A percentile compares a stretch with the other conserved stretches of the same genome.
Conservation (phyloP, 352 stramenopile genomes). For the Globisporangium orthogonon region DNA sequence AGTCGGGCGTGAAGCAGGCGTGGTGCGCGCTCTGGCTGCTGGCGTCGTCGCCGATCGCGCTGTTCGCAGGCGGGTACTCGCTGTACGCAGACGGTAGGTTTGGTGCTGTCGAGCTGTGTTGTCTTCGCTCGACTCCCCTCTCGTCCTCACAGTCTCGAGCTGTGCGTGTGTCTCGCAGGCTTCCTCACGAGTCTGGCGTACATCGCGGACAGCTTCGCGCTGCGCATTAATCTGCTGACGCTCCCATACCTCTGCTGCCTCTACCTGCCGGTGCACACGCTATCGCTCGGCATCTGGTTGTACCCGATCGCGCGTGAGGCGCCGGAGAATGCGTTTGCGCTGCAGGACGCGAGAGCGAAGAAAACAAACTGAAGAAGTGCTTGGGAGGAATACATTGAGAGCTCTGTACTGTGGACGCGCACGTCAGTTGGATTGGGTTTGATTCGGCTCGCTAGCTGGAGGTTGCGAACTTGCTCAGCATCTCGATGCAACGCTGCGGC, state of each 20-base stretch:
- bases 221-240: slow-evolving; percentile 45
- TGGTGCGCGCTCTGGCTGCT: slow-evolving; percentile 40
- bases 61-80: slow-evolving; percentile 22
- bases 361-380: slow-evolving; percentile 13
- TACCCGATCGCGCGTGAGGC: slow-evolving; percentile 13
- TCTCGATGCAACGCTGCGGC: slow-evolving; percentile 26
- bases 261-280: slow-evolving; percentile 62
- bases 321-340: background rate
- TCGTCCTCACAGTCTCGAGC: background rate
- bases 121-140: background rate
- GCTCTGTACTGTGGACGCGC: background rate
- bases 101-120: background rate
- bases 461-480: slow-evolving; percentile 38
- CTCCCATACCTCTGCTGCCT: slow-evolving; percentile 64
- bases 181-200: slow-evolving; percentile 13
- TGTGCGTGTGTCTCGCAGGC: background rate
- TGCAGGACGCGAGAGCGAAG: slow-evolving; percentile 15
- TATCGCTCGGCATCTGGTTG: slow-evolving; percentile 46
- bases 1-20: slow-evolving; percentile 18
- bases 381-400: background rate
- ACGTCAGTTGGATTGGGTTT: no score
- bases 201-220: slow-evolving; percentile 41
- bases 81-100: slow-evolving; percentile 19
- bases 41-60: slow-evolving; percentile 37
- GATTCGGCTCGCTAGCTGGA: background rate